Percentiles rank a stretch among this genome's conserved stretches.
Evolutionary conservation across 331 rosid species (phyloP).

Genomic region (Saraca asoca): DNA sequence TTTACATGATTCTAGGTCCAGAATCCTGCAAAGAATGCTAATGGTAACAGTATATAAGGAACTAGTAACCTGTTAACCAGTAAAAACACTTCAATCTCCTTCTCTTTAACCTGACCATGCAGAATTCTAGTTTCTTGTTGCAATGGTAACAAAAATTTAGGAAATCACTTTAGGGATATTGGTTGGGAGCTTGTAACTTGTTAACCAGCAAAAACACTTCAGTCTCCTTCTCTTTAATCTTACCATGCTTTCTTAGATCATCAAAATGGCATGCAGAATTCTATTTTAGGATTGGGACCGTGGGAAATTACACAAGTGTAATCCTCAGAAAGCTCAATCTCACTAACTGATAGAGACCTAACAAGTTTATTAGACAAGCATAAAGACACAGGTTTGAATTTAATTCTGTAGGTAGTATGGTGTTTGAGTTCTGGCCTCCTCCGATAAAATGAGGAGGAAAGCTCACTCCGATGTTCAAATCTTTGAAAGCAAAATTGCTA

Average conservation of each 20-base stretch:
- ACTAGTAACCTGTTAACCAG: slow-evolving; percentile 5
- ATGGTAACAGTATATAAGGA: too few species aligned
- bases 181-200: slow-evolving; percentile 36
- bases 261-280: slow-evolving; percentile 60
- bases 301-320: slow-evolving; percentile 84
- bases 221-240: slow-evolving; percentile 49
- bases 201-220: slow-evolving; percentile 23
- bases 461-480: slow-evolving; percentile 30
- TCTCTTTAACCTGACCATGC: slow-evolving; percentile 46
- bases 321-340: slow-evolving; percentile 90
- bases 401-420: slow-evolving; percentile 22
- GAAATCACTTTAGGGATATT: slow-evolving; percentile 55
- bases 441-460: slow-evolving; percentile 55
- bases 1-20: too few species aligned
- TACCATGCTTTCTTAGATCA: slow-evolving; percentile 40
- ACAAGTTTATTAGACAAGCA: slow-evolving; percentile 44
- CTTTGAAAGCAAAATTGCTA: slow-evolving; percentile 47
- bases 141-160: slow-evolving; percentile 75
- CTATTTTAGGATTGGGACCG: slow-evolving; percentile 78
- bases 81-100: slow-evolving; percentile 38
- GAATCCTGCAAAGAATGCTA: too few species aligned
- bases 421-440: slow-evolving; percentile 48
- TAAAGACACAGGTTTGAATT: slow-evolving; percentile 44
- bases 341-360: slow-evolving; percentile 66
- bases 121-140: slow-evolving; percentile 68